A percentile compares a stretch with the other conserved stretches of the same genome.
Conservation (phyloP, 331 rosid genomes). For the Pyrus hybrid region DNA sequence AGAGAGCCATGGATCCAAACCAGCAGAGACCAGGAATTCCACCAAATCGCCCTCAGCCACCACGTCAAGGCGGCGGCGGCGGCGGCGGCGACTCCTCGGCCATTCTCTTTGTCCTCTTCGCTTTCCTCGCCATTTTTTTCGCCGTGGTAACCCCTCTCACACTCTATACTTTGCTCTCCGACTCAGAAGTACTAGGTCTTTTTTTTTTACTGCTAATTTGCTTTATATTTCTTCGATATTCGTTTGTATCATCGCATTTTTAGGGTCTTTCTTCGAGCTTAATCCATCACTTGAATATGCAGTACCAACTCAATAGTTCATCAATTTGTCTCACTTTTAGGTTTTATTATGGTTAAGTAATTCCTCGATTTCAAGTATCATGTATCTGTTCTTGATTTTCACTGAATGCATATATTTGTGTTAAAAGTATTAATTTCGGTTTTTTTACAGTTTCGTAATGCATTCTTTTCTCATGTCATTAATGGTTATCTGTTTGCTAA, state of each 20-base stretch:
- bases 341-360: background rate
- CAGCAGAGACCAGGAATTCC: constrained; percentile 19
- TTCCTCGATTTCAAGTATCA: background rate
- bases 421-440: background rate
- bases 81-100: constrained; percentile 13
- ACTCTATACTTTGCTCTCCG: background rate
- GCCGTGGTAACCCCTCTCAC: constrained; percentile 31
- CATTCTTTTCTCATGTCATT: background rate
- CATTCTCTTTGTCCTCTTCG: constrained; percentile 17
- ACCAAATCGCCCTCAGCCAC: constrained; percentile 1
- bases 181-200: background rate
- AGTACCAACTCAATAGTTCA: background rate
- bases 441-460: background rate
- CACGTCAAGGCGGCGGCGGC: background rate
- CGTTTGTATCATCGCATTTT: background rate
- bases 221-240: background rate
- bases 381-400: background rate
- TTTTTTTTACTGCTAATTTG: background rate
- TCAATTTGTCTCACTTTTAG: background rate
- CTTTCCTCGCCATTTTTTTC: constrained; percentile 25
- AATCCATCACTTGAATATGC: background rate
- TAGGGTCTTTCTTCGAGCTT: background rate
- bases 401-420: too few relatives aligned
- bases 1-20: constrained; percentile 43
- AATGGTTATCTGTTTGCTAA: background rate